phyloP scores from a whole-genome alignment of 306 rosid genomes.

The Vigna angularis region DNA sequence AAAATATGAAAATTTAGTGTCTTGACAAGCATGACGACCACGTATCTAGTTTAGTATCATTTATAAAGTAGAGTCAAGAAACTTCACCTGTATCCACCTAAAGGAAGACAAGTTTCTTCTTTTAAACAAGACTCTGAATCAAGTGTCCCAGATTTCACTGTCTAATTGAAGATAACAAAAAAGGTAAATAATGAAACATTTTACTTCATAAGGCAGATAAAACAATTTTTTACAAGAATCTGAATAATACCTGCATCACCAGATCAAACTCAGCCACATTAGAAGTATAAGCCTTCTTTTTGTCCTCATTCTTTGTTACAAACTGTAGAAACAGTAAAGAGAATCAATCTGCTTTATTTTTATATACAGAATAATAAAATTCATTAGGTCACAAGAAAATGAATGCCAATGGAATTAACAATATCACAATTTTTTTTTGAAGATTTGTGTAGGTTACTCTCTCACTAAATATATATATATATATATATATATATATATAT shows the following conservation, averaged over 20 bases:
- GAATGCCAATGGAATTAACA: constrained; percentile 10
- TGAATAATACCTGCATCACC: constrained; percentile 86
- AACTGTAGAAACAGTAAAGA: constrained; percentile 61
- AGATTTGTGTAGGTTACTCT: neutral
- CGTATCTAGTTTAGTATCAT: constrained; percentile 26
- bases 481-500: neutral
- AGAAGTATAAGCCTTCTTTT: constrained; percentile 59
- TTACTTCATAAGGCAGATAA: constrained; percentile 31
- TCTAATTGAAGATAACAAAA: constrained; percentile 58
- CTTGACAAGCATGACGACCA: constrained; percentile 19
- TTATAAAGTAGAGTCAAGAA: constrained; percentile 41
- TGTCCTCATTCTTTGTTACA: constrained; percentile 62
- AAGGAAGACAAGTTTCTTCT: constrained; percentile 83
- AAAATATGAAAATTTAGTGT: constrained; percentile 8
- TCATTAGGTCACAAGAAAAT: constrained; percentile 28
- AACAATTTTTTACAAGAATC: constrained; percentile 39
- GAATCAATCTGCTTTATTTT: constrained; percentile 30
- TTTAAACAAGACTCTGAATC: constrained; percentile 81
- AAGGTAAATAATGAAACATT: constrained; percentile 24
- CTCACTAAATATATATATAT: neutral
- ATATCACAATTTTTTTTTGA: neutral
- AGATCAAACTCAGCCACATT: constrained; percentile 91
- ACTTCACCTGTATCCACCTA: constrained; percentile 98
- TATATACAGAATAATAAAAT: constrained; percentile 13
- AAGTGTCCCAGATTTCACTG: constrained; percentile 80